Conservation (phyloP, 1,139 yeast genomes). For the Suhomyces yuchorum region DNA sequence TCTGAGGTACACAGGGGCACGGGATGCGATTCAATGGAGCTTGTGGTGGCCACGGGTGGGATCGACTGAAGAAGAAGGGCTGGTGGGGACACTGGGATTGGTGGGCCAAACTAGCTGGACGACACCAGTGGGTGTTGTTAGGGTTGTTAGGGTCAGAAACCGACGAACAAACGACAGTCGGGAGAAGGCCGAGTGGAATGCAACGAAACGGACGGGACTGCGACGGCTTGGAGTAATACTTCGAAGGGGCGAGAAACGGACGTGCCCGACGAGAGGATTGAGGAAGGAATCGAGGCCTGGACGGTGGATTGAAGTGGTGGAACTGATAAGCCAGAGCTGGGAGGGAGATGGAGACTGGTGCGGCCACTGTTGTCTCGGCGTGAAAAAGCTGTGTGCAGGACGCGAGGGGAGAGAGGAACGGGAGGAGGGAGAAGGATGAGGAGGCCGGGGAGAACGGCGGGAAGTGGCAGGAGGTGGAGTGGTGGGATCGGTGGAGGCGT, state of each 20-base stretch:
- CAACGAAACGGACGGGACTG: not conserved
- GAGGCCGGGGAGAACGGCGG: too few species aligned
- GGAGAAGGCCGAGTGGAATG: not conserved
- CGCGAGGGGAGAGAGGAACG: conserved; percentile 4
- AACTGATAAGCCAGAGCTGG: conserved; percentile 8
- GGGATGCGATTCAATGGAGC: not conserved
- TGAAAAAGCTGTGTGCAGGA: conserved; percentile 11
- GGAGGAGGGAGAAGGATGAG: not conserved
- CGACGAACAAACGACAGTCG: not conserved
- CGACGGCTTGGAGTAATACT: not conserved
- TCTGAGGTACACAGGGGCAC: not conserved
- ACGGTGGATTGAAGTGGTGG: not conserved
- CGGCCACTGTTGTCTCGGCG: conserved; percentile 13
- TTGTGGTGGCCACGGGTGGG: not conserved
- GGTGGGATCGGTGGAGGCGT: not conserved
- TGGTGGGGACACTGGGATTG: too few species aligned
- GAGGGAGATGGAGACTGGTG: conserved; percentile 12
- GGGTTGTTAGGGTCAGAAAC: not conserved
- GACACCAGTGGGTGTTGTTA: not conserved
- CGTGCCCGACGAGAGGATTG: not conserved
- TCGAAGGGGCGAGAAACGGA: not conserved
- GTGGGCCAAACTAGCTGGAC: not conserved
- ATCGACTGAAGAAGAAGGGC: not conserved
- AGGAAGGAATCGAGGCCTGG: conserved; percentile 1
- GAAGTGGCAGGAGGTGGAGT: not conserved